Evolutionary conservation across 2,329 filamentous ascomycete genomes (phyloP), one percentile per base, ranked within the genome.

Genomic region (Fragosphaeria purpurea): DNA sequence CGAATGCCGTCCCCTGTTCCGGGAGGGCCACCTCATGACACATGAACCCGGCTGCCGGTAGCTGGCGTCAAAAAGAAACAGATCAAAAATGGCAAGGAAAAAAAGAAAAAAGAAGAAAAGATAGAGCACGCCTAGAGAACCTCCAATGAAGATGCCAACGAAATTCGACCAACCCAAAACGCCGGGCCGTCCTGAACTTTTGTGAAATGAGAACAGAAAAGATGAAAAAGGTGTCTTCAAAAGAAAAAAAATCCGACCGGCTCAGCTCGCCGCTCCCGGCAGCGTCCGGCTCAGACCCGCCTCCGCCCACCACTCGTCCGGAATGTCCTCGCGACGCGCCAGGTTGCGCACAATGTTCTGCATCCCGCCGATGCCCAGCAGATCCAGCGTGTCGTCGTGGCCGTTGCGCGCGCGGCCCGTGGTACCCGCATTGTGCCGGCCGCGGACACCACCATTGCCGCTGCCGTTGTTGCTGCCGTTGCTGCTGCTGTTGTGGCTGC

Each of bases 271-370:
- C 7, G 68, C 22, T 22, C 22, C 22, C 13, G 69, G 65, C 50
- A 80, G 66, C 11, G 73, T 82, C 55, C 82, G 77, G 60, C 74
- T 82, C 56, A 87, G 73, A 41, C 84, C 84, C 52, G 76, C 82
- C 59, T 79, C 76, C 52, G 79, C 79, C 88, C 88, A 94, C 81
- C 85, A 90, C 56, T 88, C 82, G 54, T 93, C 86, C 0, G 86
- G 85, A 49, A 93, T 84, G 58, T 90, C 85, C 60, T 87, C 78
- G 31, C 86, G 73, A 13, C 78, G 75, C 37, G 83, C 80, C 50
- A 94, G 73, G 42, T 80, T 76, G 57, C 83, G 80, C 38, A 93
- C 74, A 44, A 94, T 84, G 47, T 75, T 74, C 58, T 86, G 83
- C 76, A 90, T 84, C 44, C 82, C 79, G 30, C 77, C 74, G 7